A percentile compares a stretch with the other conserved stretches of the same genome.
Conservation (phyloP, 2,329 filamentous ascomycete genomes). For the Colletotrichum tabaci region DNA sequence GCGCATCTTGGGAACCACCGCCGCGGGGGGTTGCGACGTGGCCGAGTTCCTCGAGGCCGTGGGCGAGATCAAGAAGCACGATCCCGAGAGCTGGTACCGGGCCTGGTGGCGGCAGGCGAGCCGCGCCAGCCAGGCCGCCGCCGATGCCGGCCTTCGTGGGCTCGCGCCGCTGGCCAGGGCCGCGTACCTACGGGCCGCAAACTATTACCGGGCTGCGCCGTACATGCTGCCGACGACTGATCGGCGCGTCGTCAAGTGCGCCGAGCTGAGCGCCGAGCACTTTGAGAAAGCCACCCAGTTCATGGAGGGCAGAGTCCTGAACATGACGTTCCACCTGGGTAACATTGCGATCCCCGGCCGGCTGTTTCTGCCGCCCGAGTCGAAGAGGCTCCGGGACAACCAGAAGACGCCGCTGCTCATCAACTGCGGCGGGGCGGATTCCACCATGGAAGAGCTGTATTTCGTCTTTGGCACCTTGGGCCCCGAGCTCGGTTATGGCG, state of each 20-base stretch:
- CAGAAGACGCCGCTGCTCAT: slow-evolving; percentile 55
- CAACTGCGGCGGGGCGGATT: slow-evolving; percentile 54
- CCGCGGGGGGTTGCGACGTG: slow-evolving; percentile 55
- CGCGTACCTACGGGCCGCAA: slow-evolving; percentile 58
- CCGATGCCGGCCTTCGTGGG: slow-evolving; percentile 44
- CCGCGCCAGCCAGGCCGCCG: slow-evolving; percentile 53
- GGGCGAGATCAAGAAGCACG: slow-evolving; percentile 53
- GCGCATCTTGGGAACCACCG: slow-evolving; percentile 56
- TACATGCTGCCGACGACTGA: slow-evolving; percentile 48
- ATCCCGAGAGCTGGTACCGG: slow-evolving; percentile 57
- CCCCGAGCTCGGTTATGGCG: slow-evolving; percentile 56
- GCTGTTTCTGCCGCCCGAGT: slow-evolving; percentile 52
- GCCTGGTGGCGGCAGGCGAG: slow-evolving; percentile 54
- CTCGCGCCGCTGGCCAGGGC: slow-evolving; percentile 49
- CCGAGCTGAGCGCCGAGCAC: slow-evolving; percentile 33
- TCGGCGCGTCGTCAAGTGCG: slow-evolving; percentile 43
- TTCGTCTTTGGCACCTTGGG: slow-evolving; percentile 49
- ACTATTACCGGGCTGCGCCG: slow-evolving; percentile 57
- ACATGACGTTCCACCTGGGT: slow-evolving; percentile 48
- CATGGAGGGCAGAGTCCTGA: slow-evolving; percentile 45
- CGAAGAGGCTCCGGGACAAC: slow-evolving; percentile 33
- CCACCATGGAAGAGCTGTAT: slow-evolving; percentile 58
- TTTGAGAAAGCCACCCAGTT: slow-evolving; percentile 47
- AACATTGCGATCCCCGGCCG: slow-evolving; percentile 56
- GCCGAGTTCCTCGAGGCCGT: slow-evolving; percentile 57